Percentiles rank a stretch among this genome's conserved stretches.
phyloP scores from a whole-genome alignment of 176 grass and related monocot genomes.

The Aegilops speltoides region DNA sequence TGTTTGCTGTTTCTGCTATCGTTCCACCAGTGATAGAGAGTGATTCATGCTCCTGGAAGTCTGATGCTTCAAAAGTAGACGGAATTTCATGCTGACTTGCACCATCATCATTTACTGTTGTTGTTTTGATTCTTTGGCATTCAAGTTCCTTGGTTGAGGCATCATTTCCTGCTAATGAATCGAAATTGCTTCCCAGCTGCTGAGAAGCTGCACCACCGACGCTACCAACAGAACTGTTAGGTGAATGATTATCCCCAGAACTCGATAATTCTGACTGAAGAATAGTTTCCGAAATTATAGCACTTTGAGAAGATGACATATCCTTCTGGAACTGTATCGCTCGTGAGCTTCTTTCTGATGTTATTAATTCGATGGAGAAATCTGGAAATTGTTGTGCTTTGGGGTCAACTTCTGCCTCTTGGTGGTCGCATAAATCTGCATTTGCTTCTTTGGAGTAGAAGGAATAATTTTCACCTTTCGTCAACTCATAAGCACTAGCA shows the following conservation, averaged over 20 bases:
- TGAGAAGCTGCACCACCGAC: conserved; percentile 12
- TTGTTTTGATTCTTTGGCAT: conserved; percentile 25
- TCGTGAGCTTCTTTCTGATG: conserved; percentile 7
- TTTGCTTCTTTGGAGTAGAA: conserved; percentile 28
- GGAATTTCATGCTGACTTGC: conserved; percentile 3
- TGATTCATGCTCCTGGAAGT: conserved; percentile 28
- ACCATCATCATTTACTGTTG: conserved; percentile 18
- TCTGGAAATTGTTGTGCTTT: conserved; percentile 21
- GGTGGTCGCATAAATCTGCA: conserved; percentile 21
- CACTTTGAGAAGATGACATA: conserved; percentile 37
- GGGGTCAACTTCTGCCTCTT: conserved; percentile 37
- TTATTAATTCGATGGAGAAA: conserved; percentile 25
- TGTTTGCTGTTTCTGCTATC: conserved; percentile 7
- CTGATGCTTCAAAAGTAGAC: conserved; percentile 41
- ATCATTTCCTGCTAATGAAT: conserved; percentile 35
- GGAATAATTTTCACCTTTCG: background rate
- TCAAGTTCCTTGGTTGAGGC: conserved; percentile 23
- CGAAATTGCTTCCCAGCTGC: conserved; percentile 26
- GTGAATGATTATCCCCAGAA: conserved; percentile 16
- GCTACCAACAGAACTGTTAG: conserved; percentile 23
- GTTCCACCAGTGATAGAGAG: conserved; percentile 27
- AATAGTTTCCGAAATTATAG: conserved; percentile 26
- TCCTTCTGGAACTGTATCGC: conserved; percentile 40
- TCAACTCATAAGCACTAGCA: conserved; percentile 25
- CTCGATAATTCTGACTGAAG: conserved; percentile 30